Conservation (phyloP, 2,329 filamentous ascomycete species). For the Xylaria sp. region DNA sequence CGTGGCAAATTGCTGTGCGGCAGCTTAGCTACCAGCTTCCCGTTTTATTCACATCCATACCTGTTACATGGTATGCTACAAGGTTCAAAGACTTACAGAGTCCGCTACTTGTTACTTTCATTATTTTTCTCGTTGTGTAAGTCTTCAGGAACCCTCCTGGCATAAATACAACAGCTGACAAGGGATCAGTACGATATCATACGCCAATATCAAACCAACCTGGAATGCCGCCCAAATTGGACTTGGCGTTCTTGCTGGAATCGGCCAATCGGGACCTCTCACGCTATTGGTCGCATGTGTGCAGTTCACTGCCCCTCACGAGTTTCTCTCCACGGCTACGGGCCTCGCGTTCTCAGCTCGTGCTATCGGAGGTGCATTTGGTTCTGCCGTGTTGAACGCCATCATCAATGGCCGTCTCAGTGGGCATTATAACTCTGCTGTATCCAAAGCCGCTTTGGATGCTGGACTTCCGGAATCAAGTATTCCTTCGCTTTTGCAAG, state of each 20-base stretch:
- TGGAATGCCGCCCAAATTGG: constrained; percentile 59
- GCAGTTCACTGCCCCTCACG: constrained; percentile 64
- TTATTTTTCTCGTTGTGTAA: constrained; percentile 59
- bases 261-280: constrained; percentile 61
- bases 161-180: constrained; percentile 6
- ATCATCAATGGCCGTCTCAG: constrained; percentile 61
- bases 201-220: constrained; percentile 55
- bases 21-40: constrained; percentile 58
- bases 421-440: constrained; percentile 53
- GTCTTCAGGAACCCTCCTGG: constrained; percentile 35
- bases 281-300: constrained; percentile 61
- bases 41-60: constrained; percentile 54
- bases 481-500: constrained; percentile 52
- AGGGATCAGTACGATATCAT: constrained; percentile 55
- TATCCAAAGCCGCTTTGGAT: constrained; percentile 54
- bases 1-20: constrained; percentile 60
- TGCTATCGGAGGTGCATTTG: constrained; percentile 64
- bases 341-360: constrained; percentile 63
- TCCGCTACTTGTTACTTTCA: constrained; percentile 59
- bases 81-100: constrained; percentile 59
- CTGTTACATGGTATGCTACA: constrained; percentile 59
- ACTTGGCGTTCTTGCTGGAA: constrained; percentile 59
- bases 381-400: constrained; percentile 61
- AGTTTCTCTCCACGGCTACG: constrained; percentile 63
- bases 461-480: constrained; percentile 56